Evolutionary conservation across 75 land plant genomes (phyloP), one percentile per base, ranked within the genome.

Genomic region (Chamaecyparis obtusa): DNA sequence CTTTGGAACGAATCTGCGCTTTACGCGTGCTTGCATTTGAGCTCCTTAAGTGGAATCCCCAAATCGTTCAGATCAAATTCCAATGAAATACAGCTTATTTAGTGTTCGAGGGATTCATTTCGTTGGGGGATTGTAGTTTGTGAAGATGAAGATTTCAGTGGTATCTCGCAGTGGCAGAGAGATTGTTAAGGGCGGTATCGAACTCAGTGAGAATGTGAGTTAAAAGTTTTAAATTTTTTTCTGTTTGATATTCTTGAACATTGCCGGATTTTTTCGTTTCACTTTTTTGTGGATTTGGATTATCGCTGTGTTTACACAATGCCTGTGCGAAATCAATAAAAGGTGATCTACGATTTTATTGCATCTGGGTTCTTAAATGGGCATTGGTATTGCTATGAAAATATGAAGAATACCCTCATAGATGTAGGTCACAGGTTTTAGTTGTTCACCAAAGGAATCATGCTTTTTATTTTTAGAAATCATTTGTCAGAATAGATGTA

Each of bases 161-260:
- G 91, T 96, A 15, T 91, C 96, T 27, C 92, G 98, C 54, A 95
- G 93, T 84, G 99, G 99, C 17, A 90, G 91, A 87, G 99, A 97
- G 84, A 49, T 97, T 71, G 79, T 97, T 91, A 95, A 95, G 87
- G 99, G 98, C 5, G 99, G 98, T 55, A 86, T 96, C 72, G 88
- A 97, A 43, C 93, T 97, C 83, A 49, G 55, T 27, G 94, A 92
- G 37, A 90, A 93, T 71, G 99, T 96, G 89, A 17, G 86, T 86
- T 5, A 43, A 37, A 51, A 17, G 41, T 35, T 41, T 43, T 30
- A 21, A 16, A 17, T 3, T 11, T 48, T 48, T 0, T 48, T 48
- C 49, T 48, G 10, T 48, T 48, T 48, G 49, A 48, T 48, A 8
- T 48, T 48, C 9, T 48, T 8, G 10, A 8, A 27, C 37, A 16